These are phyloP conservation scores for Talaromyces sp. DNA, from an alignment of 2,329 filamentous ascomycete genomes.

Conservation along the genomic window DNA sequence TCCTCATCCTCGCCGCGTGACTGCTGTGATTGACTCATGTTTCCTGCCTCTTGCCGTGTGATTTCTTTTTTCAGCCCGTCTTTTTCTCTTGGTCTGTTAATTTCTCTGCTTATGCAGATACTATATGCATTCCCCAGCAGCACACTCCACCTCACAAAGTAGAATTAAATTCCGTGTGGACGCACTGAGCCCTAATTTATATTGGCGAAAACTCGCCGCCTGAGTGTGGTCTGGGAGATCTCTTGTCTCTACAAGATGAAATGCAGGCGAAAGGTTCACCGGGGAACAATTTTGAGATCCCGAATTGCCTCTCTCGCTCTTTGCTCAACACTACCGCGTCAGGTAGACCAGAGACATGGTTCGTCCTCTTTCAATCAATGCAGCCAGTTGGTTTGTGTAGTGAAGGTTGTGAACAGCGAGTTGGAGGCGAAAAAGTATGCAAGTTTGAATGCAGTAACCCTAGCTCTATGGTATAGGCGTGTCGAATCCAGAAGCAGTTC, in stretches of 20 bases:
- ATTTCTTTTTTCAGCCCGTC: neutral
- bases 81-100: neutral
- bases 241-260: neutral
- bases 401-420: neutral
- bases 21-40: neutral
- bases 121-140: neutral
- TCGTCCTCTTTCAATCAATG: neutral
- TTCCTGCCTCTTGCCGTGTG: neutral
- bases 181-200: neutral
- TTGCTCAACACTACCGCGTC: neutral
- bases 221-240: neutral
- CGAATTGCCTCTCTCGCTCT: neutral
- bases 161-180: neutral
- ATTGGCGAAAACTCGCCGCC: neutral
- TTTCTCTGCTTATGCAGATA: slow-evolving; percentile 1
- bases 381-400: neutral
- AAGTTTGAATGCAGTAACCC: neutral
- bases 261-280: neutral
- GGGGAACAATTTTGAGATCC: neutral
- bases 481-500: neutral
- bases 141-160: neutral
- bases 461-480: neutral
- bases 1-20: neutral
- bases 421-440: neutral
- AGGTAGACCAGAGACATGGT: neutral